phyloP scores from a whole-genome alignment of 495 filamentous ascomycete species.

The Podospora didyma region DNA sequence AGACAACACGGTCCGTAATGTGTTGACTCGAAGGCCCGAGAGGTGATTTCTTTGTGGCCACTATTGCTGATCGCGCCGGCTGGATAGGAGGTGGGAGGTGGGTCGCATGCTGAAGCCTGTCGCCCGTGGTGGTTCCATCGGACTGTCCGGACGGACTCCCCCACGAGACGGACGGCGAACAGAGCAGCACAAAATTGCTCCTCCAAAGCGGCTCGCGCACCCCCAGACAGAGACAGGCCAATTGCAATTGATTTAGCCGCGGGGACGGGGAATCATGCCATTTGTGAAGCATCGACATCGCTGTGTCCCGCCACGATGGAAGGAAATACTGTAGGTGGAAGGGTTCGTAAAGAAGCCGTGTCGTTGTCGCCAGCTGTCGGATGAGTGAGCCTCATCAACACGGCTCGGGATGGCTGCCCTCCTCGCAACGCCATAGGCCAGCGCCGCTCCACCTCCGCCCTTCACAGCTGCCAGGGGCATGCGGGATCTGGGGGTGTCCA shows the following conservation, averaged over 20 bases:
- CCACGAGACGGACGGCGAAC: slow-evolving; percentile 20
- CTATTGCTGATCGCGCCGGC: slow-evolving; percentile 19
- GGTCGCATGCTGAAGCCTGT: slow-evolving; percentile 9
- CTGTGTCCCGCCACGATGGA: not conserved
- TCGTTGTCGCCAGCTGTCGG: slow-evolving; percentile 24
- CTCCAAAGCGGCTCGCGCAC: slow-evolving; percentile 20
- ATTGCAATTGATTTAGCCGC: slow-evolving; percentile 28
- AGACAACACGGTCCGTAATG: slow-evolving; percentile 14
- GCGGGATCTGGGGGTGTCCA: not conserved
- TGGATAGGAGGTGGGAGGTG: slow-evolving; percentile 8
- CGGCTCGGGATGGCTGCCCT: not conserved
- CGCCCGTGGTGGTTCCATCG: slow-evolving; percentile 15
- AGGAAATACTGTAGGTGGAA: not conserved
- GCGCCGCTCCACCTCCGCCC: not conserved
- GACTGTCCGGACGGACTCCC: slow-evolving; percentile 27
- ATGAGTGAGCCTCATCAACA: slow-evolving; percentile 21
- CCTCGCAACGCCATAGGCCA: slow-evolving; percentile 6
- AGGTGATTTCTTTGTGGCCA: slow-evolving; percentile 1
- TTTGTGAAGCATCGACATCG: not conserved
- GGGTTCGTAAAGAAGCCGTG: slow-evolving; percentile 11
- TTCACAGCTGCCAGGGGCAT: slow-evolving; percentile 13
- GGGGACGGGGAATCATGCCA: slow-evolving; percentile 15
- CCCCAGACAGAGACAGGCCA: slow-evolving; percentile 19
- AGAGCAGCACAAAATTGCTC: slow-evolving; percentile 18
- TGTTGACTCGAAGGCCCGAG: slow-evolving; percentile 10